Evolutionary conservation across 1,139 yeast species (phyloP).

Genomic region (Suhomyces bolitotheri): DNA sequence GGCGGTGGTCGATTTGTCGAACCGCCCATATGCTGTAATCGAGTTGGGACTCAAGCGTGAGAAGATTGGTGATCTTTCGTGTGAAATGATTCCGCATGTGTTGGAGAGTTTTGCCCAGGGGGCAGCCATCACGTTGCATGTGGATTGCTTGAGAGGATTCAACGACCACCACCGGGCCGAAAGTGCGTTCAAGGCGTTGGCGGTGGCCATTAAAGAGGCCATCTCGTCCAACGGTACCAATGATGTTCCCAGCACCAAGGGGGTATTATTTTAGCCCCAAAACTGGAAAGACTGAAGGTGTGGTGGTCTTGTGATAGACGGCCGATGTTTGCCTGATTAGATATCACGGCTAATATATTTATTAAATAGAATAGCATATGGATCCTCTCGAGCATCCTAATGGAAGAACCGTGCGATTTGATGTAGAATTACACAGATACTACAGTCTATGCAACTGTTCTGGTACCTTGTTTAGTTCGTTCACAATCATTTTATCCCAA

Average conservation of each 20-base stretch:
- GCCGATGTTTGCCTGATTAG: too few relatives aligned
- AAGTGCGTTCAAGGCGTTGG: constrained; percentile 93
- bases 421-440: too few relatives aligned
- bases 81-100: constrained; percentile 97
- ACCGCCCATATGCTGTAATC: constrained; percentile 87
- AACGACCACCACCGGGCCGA: constrained; percentile 97
- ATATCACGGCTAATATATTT: too few relatives aligned
- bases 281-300: too few relatives aligned
- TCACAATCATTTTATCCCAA: too few relatives aligned
- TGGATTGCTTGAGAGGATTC: constrained; percentile 87
- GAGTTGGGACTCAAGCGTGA: constrained; percentile 90
- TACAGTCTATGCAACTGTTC: too few relatives aligned
- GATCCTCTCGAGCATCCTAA: too few relatives aligned
- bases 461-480: too few relatives aligned
- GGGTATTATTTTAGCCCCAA: constrained; percentile 76
- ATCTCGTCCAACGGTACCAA: constrained; percentile 77
- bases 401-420: too few relatives aligned
- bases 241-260: constrained; percentile 95
- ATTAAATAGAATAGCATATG: too few relatives aligned
- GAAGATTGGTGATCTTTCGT: constrained; percentile 85
- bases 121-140: constrained; percentile 88
- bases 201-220: constrained; percentile 88
- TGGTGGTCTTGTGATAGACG: too few relatives aligned
- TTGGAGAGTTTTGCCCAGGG: constrained; percentile 91
- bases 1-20: constrained; percentile 91